Evolutionary conservation across 2,329 filamentous ascomycete genomes (phyloP), one percentile per base, ranked within the genome.

Genomic region (Aspergillus sp.): DNA sequence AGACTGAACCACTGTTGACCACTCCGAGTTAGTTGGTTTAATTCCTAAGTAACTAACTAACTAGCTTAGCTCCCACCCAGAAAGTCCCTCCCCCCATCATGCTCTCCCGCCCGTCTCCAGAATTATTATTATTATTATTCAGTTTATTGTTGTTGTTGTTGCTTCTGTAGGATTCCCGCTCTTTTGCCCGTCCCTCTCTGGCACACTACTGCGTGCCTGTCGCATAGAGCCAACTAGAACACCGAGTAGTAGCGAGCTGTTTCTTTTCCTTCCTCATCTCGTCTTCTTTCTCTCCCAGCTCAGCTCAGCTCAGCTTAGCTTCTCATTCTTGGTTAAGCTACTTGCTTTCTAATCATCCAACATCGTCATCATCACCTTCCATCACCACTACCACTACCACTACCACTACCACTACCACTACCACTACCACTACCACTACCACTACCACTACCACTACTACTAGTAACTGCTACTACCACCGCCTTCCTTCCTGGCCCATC

Each of bases 41-140:
- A 12, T 36, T 5, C 10, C 28, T 30, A 28, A 21, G 3, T 23
- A 23, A 28, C 25, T 28, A 28, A 28, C 25, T 28, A 28, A 8
- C 32, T 36, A 36, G 32, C 32, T 36, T 36, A 36, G 32, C 32
- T 36, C 5, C 5, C 32, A 36, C 12, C 32, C 32, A 53, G 13
- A 25, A 53, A 52, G 32, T 36, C 10, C 2, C 25, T 8, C 25
- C 28, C 28, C 51, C 32, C 51, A 53, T 53, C 28, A 55, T 55
- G 53, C 39, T 55, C 39, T 17, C 10, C 43, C 28, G 53, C 43
- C 53, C 39, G 45, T 55, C 39, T 45, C 28, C 39, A 47, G 53
- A 32, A 55, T 32, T 17, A 43, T 43, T 43, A 41, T 41, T 17
- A n/a, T n/a, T 21, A 23, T 45, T 45, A 45, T 45, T 45, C 19